Percentiles rank a stretch among this genome's conserved stretches.
These are phyloP conservation scores for Aspergillus udagawae DNA, from an alignment of 2,329 filamentous ascomycete species.

Conservation along the genomic window DNA sequence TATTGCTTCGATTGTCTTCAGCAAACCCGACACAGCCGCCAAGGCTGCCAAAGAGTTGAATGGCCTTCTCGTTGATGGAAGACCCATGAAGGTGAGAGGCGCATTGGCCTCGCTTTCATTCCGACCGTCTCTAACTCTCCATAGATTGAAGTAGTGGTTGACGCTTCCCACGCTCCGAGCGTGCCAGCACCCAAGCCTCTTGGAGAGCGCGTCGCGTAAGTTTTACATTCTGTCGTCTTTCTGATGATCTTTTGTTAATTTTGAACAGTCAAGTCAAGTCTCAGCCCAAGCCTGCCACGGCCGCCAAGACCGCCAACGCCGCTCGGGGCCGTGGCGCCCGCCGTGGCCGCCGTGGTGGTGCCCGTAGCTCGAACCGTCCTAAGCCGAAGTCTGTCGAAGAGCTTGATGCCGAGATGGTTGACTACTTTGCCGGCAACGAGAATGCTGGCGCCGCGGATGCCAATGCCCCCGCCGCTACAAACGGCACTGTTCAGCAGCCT, in stretches of 20 bases:
- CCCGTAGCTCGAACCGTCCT: conserved; percentile 60
- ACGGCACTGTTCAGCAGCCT: conserved; percentile 45
- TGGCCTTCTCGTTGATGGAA: conserved; percentile 82
- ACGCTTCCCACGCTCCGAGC: conserved; percentile 66
- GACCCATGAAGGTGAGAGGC: conserved; percentile 74
- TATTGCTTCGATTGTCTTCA: conserved; percentile 84
- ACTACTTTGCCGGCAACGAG: conserved; percentile 67
- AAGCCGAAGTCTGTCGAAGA: conserved; percentile 90
- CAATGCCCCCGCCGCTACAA: conserved; percentile 38
- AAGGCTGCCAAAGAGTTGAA: conserved; percentile 83
- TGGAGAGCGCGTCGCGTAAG: conserved; percentile 76
- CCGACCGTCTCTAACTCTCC: conserved; percentile 13
- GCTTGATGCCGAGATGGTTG: conserved; percentile 94
- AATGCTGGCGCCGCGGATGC: conserved; percentile 36
- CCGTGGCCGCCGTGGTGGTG: conserved; percentile 47
- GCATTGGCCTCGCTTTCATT: not conserved
- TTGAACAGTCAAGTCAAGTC: conserved; percentile 56
- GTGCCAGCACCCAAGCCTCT: conserved; percentile 68
- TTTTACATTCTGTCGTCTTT: conserved; percentile 8
- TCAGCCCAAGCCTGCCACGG: conserved; percentile 77
- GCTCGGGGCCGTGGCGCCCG: conserved; percentile 38
- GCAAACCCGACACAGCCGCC: conserved; percentile 72
- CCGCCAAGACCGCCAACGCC: conserved; percentile 61
- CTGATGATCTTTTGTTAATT: conserved; percentile 17
- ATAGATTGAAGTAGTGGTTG: conserved; percentile 86